Evolutionary conservation across 2,329 filamentous ascomycete genomes (phyloP), one percentile per base, ranked within the genome.

Genomic region (Aureobasidium leucospermi): DNA sequence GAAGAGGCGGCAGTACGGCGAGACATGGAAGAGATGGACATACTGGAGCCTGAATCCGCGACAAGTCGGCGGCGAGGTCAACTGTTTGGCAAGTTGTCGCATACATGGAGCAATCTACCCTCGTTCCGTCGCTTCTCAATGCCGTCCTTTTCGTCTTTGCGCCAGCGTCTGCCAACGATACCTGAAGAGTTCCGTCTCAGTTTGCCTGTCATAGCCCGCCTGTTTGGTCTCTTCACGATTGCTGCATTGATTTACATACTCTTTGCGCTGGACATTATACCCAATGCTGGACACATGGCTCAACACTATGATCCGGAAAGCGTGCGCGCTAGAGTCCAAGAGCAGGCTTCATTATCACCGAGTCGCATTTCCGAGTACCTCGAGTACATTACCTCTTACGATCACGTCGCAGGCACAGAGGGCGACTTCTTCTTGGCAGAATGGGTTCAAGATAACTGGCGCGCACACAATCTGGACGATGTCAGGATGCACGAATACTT

Each of bases 371-470:
- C 85, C 63, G 85, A 89, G 42, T 88, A 89, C 60, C 75, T 96
- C 61, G 78, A 83, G 67, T 88, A 92, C 68, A 85, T 93, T 63
- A 93, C 90, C 4, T 83, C 82, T 59, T 96, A 89, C 70, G 89
- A 94, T 63, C 94, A 97, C 73, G 81, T 97, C 63, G 94, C 90
- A 2, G 94, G 94, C n/a, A 96, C 91, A 3, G 87, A 96, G 75
- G 94, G 94, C 49, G 93, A 95, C 75, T 91, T 87, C 67, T 89
- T 87, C 47, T 80, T 96, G 58, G 93, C 90, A 7, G 83, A 90
- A 76, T 95, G 92, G 78, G 84, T 96, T 58, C 82, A 92, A 72
- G 85, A 85, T 67, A 82, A 87, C 71, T 96, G 96, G 73, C 76
- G 77, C 65, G 81, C 80, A 53, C 85, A 86, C 47, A 82, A 84